These are phyloP conservation scores for Neofusicoccum parvum DNA, from an alignment of 2,329 filamentous ascomycete species.

Conservation along the genomic window DNA sequence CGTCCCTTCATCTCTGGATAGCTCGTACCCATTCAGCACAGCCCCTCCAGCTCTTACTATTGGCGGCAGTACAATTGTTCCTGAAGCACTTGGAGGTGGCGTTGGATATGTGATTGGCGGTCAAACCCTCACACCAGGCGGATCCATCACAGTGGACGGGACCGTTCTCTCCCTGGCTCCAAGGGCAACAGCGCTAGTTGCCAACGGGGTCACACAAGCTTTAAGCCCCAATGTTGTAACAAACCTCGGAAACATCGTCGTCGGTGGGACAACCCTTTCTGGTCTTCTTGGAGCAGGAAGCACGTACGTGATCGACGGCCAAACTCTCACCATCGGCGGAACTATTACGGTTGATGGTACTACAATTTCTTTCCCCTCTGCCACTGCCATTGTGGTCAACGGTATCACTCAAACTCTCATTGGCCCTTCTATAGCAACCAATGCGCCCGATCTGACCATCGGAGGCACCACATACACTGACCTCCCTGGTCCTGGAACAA, in stretches of 20 bases:
- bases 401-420: slow-evolving; percentile 32
- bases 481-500: slow-evolving; percentile 31
- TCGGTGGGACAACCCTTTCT: slow-evolving; percentile 34
- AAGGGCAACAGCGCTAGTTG: slow-evolving; percentile 30
- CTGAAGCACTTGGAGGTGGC: not conserved
- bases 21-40: slow-evolving; percentile 19
- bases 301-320: slow-evolving; percentile 41
- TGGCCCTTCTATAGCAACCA: slow-evolving; percentile 28
- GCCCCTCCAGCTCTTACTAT: slow-evolving; percentile 29
- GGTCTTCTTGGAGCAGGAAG: slow-evolving; percentile 9
- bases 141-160: slow-evolving; percentile 26
- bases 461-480: slow-evolving; percentile 32
- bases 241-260: slow-evolving; percentile 33
- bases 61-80: slow-evolving; percentile 7
- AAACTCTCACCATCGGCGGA: slow-evolving; percentile 42
- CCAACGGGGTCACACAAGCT: slow-evolving; percentile 34
- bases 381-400: slow-evolving; percentile 36
- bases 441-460: slow-evolving; percentile 35
- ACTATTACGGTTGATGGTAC: slow-evolving; percentile 37
- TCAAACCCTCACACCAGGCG: slow-evolving; percentile 29
- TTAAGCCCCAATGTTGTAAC: slow-evolving; percentile 23
- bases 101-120: slow-evolving; percentile 20
- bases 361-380: slow-evolving; percentile 37
- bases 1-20: slow-evolving; percentile 17
- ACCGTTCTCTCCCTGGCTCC: slow-evolving; percentile 29